These are phyloP conservation scores for Terfezia claveryi DNA, from an alignment of 495 filamentous ascomycete genomes.

Conservation along the genomic window DNA sequence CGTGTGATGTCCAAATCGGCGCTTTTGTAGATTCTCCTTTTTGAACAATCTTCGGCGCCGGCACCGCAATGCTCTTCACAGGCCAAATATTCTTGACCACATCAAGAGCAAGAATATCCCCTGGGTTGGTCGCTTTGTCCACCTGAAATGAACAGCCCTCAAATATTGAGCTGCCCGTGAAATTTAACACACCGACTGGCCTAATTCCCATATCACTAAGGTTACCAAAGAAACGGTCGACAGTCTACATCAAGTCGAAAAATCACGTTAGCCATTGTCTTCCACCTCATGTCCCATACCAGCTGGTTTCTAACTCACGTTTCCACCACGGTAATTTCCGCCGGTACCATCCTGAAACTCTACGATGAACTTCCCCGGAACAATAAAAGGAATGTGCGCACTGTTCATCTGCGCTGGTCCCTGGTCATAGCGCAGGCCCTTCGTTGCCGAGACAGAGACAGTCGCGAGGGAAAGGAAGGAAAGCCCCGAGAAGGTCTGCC, in stretches of 20 bases:
- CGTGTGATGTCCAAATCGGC: slow-evolving; percentile 8
- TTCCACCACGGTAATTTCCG: slow-evolving; percentile 1
- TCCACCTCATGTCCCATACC: background rate
- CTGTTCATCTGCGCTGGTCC: background rate
- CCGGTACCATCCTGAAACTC: slow-evolving; percentile 6
- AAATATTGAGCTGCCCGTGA: slow-evolving; percentile 10
- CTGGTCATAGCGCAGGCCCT: background rate
- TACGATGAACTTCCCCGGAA: slow-evolving; percentile 14
- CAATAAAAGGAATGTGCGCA: background rate
- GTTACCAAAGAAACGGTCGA: slow-evolving; percentile 6
- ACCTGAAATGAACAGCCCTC: slow-evolving; percentile 12
- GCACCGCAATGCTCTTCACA: slow-evolving; percentile 6
- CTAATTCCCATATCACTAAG: slow-evolving; percentile 10
- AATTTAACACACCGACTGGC: slow-evolving; percentile 11
- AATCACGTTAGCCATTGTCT: background rate
- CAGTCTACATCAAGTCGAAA: background rate
- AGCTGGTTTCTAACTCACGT: slow-evolving; percentile 5
- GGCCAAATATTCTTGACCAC: slow-evolving; percentile 9
- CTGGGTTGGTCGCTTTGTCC: slow-evolving; percentile 2
- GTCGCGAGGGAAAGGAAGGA: background rate
- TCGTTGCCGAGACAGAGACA: background rate
- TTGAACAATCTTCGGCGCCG: slow-evolving; percentile 7
- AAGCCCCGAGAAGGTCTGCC: background rate
- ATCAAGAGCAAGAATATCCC: slow-evolving; percentile 8
- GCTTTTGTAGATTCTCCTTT: slow-evolving; percentile 1